Base-by-base conservation (phyloP, 495 filamentous ascomycete species). In the Tirmania nivea region DNA sequence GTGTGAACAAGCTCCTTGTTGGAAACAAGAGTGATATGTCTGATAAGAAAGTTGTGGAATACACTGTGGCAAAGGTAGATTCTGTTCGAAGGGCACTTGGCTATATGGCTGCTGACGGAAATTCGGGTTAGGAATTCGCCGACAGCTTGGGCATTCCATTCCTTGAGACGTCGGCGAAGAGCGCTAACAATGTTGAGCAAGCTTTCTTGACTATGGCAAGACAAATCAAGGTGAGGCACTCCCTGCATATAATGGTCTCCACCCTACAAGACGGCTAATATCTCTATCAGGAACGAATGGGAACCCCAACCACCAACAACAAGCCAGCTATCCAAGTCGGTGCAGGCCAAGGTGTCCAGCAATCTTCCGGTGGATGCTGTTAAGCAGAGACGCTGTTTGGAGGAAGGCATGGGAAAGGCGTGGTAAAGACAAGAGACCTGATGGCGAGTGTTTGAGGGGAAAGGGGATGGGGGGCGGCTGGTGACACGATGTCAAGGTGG, bases 21-120 rank as follows among this genome's bases (percentile, higher is more conserved):
- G 90, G 90, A 62, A 97, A 97, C 80, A 97, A 97, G 81, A 92
- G 85, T 69, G 90, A 97, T 84, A 96, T 97, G 85, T 79, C 90
- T 59, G 90, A 97, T 71, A 96, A 97, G 82, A 97, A 96, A 74
- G 92, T 96, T 10, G 90, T 97, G 42, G 92, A 96, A 67, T 96
- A 97, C 77, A 94, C 87, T 55, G 92, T 95, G 58, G 90, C 92
- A 52, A 97, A 97, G 84, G 90, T 95, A 69, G 21, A 73, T 63
- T 56, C 21, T 49, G 21, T 48, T 47, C 3, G 21, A 53, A 48
- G 35, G 25, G n/a, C 10, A 5, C n/a, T 20, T 52, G 8, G 35
- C 34, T 21, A 21, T 47, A 49, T 52, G 21, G 25, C 49, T 17
- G 39, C 56, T 69, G 58, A 66, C 39, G 17, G 8, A 37, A 21